Evolutionary conservation across 2,329 filamentous ascomycete species (phyloP).

Genomic region (Nothophoma quercina): DNA sequence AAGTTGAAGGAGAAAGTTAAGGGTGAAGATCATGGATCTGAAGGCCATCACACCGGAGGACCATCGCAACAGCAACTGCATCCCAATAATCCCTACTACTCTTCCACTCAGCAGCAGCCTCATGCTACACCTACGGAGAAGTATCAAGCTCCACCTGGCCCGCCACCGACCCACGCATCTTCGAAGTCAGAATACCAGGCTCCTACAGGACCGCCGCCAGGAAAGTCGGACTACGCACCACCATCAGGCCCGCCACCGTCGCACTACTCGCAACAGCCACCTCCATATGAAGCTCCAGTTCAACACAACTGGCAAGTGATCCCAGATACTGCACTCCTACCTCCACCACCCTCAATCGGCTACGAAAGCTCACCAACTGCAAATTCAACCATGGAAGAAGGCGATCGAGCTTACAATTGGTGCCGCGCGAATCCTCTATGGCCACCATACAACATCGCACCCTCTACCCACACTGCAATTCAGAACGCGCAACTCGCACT

Average conservation of each 20-base stretch:
- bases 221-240: slow-evolving; percentile 30
- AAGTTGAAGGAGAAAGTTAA: slow-evolving; percentile 48
- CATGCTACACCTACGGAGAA: slow-evolving; percentile 30
- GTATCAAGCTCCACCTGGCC: slow-evolving; percentile 41
- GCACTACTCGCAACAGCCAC: slow-evolving; percentile 42
- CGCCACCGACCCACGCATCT: slow-evolving; percentile 37
- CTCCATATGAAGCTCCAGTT: slow-evolving; percentile 57
- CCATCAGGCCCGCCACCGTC: slow-evolving; percentile 40
- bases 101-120: slow-evolving; percentile 19
- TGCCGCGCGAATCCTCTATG: slow-evolving; percentile 67
- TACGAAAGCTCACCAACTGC: slow-evolving; percentile 71
- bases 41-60: slow-evolving; percentile 9
- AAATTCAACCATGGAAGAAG: slow-evolving; percentile 72
- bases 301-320: slow-evolving; percentile 78
- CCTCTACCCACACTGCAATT: slow-evolving; percentile 58
- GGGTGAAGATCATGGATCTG: slow-evolving; percentile 29
- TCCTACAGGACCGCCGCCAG: slow-evolving; percentile 30
- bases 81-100: slow-evolving; percentile 37
- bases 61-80: slow-evolving; percentile 33
- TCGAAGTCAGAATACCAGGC: slow-evolving; percentile 22
- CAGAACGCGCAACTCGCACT: slow-evolving; percentile 59
- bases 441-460: slow-evolving; percentile 60
- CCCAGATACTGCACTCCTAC: slow-evolving; percentile 75
- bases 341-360: slow-evolving; percentile 73
- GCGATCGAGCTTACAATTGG: slow-evolving; percentile 72